Evolutionary conservation across 2,329 filamentous ascomycete genomes (phyloP).

Genomic region (Scedosporium dehoogii): DNA sequence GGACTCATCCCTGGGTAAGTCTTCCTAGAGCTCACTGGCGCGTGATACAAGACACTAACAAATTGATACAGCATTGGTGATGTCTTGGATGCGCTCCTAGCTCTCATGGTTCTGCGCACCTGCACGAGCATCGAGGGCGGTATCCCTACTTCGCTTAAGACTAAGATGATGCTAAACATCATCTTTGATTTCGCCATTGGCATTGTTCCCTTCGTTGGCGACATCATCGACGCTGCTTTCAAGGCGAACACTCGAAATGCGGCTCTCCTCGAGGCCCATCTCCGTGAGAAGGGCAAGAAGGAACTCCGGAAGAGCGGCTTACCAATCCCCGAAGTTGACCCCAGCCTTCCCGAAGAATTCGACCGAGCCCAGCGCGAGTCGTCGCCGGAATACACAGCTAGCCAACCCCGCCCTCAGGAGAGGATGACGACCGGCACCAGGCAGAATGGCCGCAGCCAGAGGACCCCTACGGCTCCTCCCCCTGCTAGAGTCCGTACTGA

Average conservation of each 20-base stretch:
- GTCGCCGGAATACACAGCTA: conserved; percentile 8
- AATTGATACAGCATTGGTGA: conserved; percentile 55
- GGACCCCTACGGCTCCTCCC: conserved; percentile 7
- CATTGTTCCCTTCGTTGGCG: conserved; percentile 66
- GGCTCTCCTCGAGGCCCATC: conserved; percentile 54
- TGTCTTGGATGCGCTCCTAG: conserved; percentile 60
- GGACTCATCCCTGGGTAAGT: conserved; percentile 73
- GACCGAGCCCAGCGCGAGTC: conserved; percentile 23
- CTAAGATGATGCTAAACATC: conserved; percentile 75
- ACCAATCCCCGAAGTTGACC: conserved; percentile 36
- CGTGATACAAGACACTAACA: neutral
- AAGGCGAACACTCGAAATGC: conserved; percentile 72
- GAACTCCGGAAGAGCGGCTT: conserved; percentile 37
- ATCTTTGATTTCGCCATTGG: conserved; percentile 63
- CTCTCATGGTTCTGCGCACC: conserved; percentile 62
- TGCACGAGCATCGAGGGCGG: conserved; percentile 69
- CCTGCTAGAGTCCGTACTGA: conserved; percentile 6
- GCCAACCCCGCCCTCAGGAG: conserved; percentile 9
- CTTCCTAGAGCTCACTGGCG: neutral
- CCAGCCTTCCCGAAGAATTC: conserved; percentile 42
- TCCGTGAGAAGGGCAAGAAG: conserved; percentile 58
- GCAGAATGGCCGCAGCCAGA: neutral
- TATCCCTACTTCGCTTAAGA: conserved; percentile 49
- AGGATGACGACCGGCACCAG: conserved; percentile 8
- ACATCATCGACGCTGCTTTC: conserved; percentile 61